A percentile compares a stretch with the other conserved stretches of the same genome.
These are phyloP conservation scores for Coniella vitis DNA, from an alignment of 2,329 filamentous ascomycete genomes.

Conservation along the genomic window DNA sequence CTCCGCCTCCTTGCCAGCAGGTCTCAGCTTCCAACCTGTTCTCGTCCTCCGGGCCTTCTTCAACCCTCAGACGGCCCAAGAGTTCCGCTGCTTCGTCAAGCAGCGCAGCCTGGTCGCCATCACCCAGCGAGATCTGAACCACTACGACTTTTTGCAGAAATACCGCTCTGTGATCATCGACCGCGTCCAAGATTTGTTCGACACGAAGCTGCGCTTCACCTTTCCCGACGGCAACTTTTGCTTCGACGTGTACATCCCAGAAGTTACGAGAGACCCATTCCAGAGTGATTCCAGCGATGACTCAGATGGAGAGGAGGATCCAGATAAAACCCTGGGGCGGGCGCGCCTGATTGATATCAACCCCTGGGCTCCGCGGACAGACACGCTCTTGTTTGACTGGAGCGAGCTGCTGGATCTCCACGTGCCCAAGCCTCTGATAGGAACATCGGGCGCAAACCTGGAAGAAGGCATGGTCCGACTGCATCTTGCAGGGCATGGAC, in stretches of 20 bases:
- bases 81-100: constrained; percentile 94
- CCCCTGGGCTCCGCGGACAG: constrained; percentile 84
- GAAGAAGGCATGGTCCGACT: constrained; percentile 16
- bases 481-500: constrained; percentile 20
- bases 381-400: constrained; percentile 87
- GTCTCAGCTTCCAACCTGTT: constrained; percentile 58
- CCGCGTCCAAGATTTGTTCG: constrained; percentile 73
- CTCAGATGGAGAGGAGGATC: constrained; percentile 36
- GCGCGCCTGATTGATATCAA: constrained; percentile 92
- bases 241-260: constrained; percentile 89
- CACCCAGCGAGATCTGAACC: constrained; percentile 82
- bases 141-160: constrained; percentile 71
- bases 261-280: constrained; percentile 30
- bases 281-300: constrained; percentile 34
- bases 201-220: constrained; percentile 61
- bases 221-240: constrained; percentile 81
- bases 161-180: constrained; percentile 60
- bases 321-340: constrained; percentile 53
- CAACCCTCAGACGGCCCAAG: constrained; percentile 79
- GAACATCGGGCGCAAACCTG: constrained; percentile 27
- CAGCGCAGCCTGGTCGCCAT: constrained; percentile 73
- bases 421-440: constrained; percentile 51
- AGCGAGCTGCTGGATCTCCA: constrained; percentile 71
- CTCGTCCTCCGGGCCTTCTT: constrained; percentile 86
- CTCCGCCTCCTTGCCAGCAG: constrained; percentile 11